Percentiles rank a stretch among this genome's conserved stretches.
These are phyloP conservation scores for Citrullus mucosospermus DNA, from an alignment of 306 rosid genomes.

Conservation along the genomic window DNA sequence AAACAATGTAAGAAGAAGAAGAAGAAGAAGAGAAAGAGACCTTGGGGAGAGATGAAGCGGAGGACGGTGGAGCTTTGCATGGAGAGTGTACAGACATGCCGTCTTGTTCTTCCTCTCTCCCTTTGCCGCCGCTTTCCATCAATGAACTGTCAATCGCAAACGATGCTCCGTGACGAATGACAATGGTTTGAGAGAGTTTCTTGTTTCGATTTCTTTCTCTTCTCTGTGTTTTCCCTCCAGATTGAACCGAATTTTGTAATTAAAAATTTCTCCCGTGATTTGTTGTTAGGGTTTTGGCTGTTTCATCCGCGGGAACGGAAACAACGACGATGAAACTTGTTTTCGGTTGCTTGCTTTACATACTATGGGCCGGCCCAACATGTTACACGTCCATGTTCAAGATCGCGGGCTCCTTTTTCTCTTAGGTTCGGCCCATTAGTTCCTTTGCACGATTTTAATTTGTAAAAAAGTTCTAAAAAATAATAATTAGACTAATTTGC, in stretches of 20 bases:
- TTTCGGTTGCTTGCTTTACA: neutral
- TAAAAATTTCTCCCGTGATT: neutral
- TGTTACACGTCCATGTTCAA: neutral
- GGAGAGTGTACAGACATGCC: slow-evolving; percentile 95
- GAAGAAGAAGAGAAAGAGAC: slow-evolving; percentile 23
- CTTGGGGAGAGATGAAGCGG: slow-evolving; percentile 88
- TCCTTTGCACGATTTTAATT: neutral
- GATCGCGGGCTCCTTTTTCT: neutral
- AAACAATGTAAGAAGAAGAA: neutral
- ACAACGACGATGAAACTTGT: neutral
- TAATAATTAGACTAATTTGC: too few relatives aligned
- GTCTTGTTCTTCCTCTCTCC: slow-evolving; percentile 86
- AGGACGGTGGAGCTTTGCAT: slow-evolving; percentile 93
- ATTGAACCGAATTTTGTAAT: slow-evolving; percentile 8
- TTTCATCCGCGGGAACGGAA: slow-evolving; percentile 16
- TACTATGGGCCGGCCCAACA: neutral
- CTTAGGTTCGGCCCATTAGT: neutral
- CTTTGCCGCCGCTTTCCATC: slow-evolving; percentile 58
- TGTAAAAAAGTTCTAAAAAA: too few relatives aligned
- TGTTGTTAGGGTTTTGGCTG: slow-evolving; percentile 27
- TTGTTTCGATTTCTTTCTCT: neutral
- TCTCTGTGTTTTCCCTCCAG: neutral
- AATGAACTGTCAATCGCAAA: neutral
- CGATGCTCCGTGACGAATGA: neutral
- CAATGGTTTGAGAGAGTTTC: neutral